phyloP scores from a whole-genome alignment of 345 rosid genomes.

The Lagerstroemia speciosa region DNA sequence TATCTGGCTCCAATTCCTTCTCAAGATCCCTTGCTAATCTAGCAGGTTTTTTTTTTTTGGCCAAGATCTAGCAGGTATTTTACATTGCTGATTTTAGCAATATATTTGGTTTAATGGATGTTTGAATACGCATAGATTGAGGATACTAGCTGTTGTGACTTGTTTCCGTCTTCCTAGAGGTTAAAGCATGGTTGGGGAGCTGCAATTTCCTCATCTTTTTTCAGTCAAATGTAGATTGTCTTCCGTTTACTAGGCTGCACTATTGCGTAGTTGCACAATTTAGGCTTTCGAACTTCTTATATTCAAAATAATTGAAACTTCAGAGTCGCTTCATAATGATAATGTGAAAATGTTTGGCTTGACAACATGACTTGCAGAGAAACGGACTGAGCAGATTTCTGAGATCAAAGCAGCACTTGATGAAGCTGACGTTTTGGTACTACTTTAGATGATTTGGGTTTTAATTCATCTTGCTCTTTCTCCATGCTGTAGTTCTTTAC shows the following conservation, averaged over 20 bases:
- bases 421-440: constrained; percentile 81
- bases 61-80: no score
- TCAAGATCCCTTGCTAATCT: not conserved
- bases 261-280: not conserved
- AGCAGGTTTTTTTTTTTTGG: no score
- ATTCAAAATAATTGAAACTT: not conserved
- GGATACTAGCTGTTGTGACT: not conserved
- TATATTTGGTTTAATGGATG: not conserved
- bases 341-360: not conserved
- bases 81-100: not conserved
- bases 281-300: not conserved
- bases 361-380: constrained; percentile 29
- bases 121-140: not conserved
- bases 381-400: constrained; percentile 39
- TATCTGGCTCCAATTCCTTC: not conserved
- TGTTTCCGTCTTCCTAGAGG: not conserved
- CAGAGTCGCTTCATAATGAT: not conserved
- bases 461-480: not conserved
- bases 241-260: no score
- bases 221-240: no score
- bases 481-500: not conserved
- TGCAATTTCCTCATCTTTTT: no score
- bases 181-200: no score
- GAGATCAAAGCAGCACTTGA: constrained; percentile 71
- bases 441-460: not conserved